Conservation (phyloP, 352 stramenopile species). For the Aphanomyces invadans region DNA sequence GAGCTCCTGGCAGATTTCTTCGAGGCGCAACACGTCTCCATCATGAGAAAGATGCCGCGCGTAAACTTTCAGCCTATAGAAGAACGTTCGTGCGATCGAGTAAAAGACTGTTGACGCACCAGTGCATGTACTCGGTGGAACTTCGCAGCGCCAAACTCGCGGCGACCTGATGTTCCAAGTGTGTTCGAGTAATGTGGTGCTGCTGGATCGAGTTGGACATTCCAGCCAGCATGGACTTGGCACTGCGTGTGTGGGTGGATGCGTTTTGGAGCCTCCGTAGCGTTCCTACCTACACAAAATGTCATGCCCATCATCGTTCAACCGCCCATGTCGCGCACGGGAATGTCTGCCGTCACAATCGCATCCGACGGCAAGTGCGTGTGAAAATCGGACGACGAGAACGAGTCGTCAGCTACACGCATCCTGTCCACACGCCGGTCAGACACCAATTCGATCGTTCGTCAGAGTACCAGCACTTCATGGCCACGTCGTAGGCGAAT, state of each 20-base stretch:
- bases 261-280: conserved; percentile 76
- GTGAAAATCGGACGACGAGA: conserved; percentile 80
- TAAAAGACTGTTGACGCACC: conserved; percentile 32
- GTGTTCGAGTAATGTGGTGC: conserved; percentile 70
- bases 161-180: conserved; percentile 78
- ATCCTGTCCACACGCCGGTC: conserved; percentile 47
- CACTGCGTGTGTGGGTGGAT: conserved; percentile 62
- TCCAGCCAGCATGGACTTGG: conserved; percentile 45
- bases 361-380: conserved; percentile 64
- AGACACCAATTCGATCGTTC: neutral
- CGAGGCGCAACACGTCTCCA: conserved; percentile 63
- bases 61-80: conserved; percentile 64
- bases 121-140: conserved; percentile 70
- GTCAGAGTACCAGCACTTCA: conserved; percentile 55
- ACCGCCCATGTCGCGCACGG: conserved; percentile 33
- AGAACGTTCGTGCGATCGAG: neutral
- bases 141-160: conserved; percentile 57
- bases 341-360: conserved; percentile 51
- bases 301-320: neutral
- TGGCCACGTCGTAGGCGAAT: conserved; percentile 67
- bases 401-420: conserved; percentile 75
- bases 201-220: conserved; percentile 68
- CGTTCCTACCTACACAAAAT: conserved; percentile 44
- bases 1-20: conserved; percentile 70
- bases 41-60: conserved; percentile 71